Conservation (phyloP, 345 rosid species). For the Gossypium anomalum region DNA sequence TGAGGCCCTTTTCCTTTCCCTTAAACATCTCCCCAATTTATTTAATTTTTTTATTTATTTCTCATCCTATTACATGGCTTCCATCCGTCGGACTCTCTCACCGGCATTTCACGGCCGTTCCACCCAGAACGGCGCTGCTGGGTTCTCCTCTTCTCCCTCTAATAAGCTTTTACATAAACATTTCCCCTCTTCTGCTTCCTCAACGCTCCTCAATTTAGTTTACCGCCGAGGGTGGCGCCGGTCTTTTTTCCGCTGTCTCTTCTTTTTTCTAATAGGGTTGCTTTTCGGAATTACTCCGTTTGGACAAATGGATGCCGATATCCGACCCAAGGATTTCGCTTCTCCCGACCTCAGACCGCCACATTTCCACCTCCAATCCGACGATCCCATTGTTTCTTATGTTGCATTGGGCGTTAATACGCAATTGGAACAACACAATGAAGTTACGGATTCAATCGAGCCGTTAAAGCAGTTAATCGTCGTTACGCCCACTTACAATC, state of each 20-base stretch:
- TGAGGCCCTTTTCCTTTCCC: too few species aligned
- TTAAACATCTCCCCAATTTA: neutral
- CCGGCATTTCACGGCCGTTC: slow-evolving; percentile 61
- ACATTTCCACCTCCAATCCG: slow-evolving; percentile 37
- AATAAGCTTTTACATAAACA: slow-evolving; percentile 39
- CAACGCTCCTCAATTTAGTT: slow-evolving; percentile 24
- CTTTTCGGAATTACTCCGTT: slow-evolving; percentile 59
- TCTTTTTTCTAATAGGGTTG: slow-evolving; percentile 64
- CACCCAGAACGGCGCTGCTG: slow-evolving; percentile 39
- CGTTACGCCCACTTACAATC: slow-evolving; percentile 78
- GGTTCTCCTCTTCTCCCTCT: slow-evolving; percentile 24
- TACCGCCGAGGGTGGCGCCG: slow-evolving; percentile 54
- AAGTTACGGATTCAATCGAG: slow-evolving; percentile 25
- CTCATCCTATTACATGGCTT: slow-evolving; percentile 39
- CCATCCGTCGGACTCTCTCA: slow-evolving; percentile 86
- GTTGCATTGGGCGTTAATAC: slow-evolving; percentile 23
- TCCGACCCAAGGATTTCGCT: slow-evolving; percentile 41
- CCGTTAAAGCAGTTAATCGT: slow-evolving; percentile 71
- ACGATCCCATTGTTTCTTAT: slow-evolving; percentile 20
- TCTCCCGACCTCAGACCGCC: slow-evolving; percentile 60
- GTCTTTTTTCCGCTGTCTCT: slow-evolving; percentile 49
- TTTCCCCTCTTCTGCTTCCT: slow-evolving; percentile 9
- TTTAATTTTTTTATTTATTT: neutral
- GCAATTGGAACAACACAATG: slow-evolving; percentile 3
- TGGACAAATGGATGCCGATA: slow-evolving; percentile 49